A percentile compares a stretch with the other conserved stretches of the same genome.
Evolutionary conservation across 768 basidiomycete genomes (phyloP).

Genomic region (Pleurotus eryngii): DNA sequence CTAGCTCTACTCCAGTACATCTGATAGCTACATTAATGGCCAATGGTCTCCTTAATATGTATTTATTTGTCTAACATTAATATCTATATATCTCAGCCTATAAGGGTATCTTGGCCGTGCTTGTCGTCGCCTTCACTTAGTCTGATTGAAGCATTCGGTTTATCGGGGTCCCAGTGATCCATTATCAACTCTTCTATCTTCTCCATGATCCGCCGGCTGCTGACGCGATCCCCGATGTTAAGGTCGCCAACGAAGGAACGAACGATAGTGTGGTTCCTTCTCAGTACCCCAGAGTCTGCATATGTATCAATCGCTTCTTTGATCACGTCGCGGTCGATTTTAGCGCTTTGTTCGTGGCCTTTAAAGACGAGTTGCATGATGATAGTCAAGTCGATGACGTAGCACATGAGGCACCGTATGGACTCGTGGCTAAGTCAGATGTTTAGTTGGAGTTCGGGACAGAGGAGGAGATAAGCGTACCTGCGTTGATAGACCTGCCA

Average conservation of each 20-base stretch:
- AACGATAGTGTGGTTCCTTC: not conserved
- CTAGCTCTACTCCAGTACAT: too few species aligned
- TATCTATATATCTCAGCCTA: too few species aligned
- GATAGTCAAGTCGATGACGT: not conserved
- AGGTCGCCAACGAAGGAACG: constrained; percentile 3
- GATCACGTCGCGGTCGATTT: not conserved
- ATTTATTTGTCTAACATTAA: too few species aligned
- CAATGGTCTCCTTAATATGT: too few species aligned
- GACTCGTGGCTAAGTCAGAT: not conserved
- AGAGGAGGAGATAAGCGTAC: not conserved
- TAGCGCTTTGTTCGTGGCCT: not conserved
- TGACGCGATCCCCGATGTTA: not conserved
- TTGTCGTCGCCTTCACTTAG: too few species aligned
- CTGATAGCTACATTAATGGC: too few species aligned
- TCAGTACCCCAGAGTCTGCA: not conserved
- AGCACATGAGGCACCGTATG: constrained; percentile 3
- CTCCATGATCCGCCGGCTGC: not conserved
- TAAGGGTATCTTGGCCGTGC: too few species aligned
- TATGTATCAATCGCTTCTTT: not conserved
- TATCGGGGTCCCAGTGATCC: not conserved
- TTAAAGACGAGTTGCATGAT: constrained; percentile 2
- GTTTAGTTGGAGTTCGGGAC: not conserved
- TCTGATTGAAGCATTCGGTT: not conserved
- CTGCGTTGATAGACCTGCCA: constrained; percentile 16
- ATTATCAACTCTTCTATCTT: not conserved